These are phyloP conservation scores for Urtica urens DNA, from an alignment of 306 rosid genomes.

Conservation along the genomic window DNA sequence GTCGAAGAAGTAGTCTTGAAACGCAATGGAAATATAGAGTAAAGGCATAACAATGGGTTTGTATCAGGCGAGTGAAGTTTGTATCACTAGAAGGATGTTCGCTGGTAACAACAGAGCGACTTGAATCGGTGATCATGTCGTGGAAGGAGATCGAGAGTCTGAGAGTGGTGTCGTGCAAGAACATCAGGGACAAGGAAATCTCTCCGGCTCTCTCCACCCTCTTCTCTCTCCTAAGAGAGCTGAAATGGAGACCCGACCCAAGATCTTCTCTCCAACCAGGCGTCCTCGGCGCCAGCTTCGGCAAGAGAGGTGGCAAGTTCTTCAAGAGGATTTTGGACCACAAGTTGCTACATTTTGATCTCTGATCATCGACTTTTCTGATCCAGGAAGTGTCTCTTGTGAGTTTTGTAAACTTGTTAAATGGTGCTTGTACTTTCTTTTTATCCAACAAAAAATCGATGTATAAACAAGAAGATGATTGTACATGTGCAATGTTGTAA, in stretches of 20 bases:
- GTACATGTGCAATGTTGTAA: no score
- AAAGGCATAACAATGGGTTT: slow-evolving; percentile 7
- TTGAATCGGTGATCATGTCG: slow-evolving; percentile 50
- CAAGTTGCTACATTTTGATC: slow-evolving; percentile 18
- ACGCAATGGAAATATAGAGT: no score
- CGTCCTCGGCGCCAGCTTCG: slow-evolving; percentile 42
- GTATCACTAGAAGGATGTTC: slow-evolving; percentile 73
- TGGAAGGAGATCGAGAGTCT: slow-evolving; percentile 73
- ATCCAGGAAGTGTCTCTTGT: no score
- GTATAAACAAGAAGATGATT: no score
- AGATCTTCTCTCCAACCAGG: slow-evolving; percentile 47
- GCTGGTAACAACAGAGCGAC: slow-evolving; percentile 59
- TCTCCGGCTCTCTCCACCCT: slow-evolving; percentile 52
- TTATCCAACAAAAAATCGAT: no score
- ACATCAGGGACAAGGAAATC: slow-evolving; percentile 53
- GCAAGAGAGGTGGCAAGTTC: slow-evolving; percentile 71
- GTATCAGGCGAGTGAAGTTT: slow-evolving; percentile 59
- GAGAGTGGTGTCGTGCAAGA: slow-evolving; percentile 65
- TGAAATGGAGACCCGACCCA: slow-evolving; percentile 76
- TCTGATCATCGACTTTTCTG: slow-evolving; percentile 18
- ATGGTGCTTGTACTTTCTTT: no score
- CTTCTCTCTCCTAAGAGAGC: slow-evolving; percentile 55
- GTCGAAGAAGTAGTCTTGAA: no score
- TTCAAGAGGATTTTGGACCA: slow-evolving; percentile 44
- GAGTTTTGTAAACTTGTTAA: no score